Base-by-base conservation (phyloP, 1,284 basidiomycete genomes). In the Hemileia vastatrix region DNA sequence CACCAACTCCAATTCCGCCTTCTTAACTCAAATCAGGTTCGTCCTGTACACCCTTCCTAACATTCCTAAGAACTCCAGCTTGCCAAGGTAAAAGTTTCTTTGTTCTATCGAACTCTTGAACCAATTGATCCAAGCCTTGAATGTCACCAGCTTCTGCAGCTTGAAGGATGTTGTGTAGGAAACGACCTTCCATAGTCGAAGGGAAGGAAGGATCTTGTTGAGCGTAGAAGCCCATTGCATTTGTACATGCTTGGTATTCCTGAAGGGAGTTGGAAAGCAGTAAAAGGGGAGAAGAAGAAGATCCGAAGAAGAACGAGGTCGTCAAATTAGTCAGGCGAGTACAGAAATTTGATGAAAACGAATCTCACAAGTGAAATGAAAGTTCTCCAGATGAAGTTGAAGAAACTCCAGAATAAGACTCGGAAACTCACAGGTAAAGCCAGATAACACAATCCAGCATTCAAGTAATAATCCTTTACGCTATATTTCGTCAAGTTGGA, bases 381-480 rank as follows among this genome's bases (percentile, higher is more conserved):
- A 27, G 27, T 27, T 27, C 27, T 27, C 27, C 27, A 27, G 27
- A 27, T 27, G 27, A 27, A 27, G 27, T 27, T 27, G 27, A 27
- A 27, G 27, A 27, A 27, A 27, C 27, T 27, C 27, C 27, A 27
- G 27, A 27, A 27, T 27, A 27, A 27, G 27, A 27, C 5, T 13
- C 36, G 9, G 15, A n/a, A 1, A 79, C 84, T 70, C 77, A 93
- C 92, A 65, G 82, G 83, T 81, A 89, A 87, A n/a, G 92, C 94
- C 62, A 97, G 80, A 43, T 88, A 88, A 75, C 93, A 97, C 27
- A 98, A 79, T 43, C 84, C 84, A 1, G 91, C 83, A 69, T 86
- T 83, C 49, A 98, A 80, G 86, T 91, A 97, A 76, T 95, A 96
- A 72, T 98, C 94, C 79, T 97, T 97, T 70, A 97, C 94, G 67